phyloP scores from a whole-genome alignment of 495 filamentous ascomycete species.

The Aspergillus ellipticus region DNA sequence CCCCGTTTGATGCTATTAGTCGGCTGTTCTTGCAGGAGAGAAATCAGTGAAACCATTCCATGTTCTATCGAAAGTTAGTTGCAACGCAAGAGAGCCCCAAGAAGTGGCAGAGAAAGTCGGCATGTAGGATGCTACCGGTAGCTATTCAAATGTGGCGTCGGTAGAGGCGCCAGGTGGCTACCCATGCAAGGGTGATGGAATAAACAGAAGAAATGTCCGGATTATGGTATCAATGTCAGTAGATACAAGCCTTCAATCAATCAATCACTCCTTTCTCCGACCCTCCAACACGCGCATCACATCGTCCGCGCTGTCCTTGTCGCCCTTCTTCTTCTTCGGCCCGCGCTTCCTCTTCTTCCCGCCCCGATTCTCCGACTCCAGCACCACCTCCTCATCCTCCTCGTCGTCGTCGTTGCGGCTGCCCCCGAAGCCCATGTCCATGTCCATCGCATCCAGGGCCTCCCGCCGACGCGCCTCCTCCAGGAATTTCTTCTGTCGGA shows the following conservation, averaged over 20 bases:
- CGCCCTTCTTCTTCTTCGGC: conserved; percentile 81
- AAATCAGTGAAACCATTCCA: no score
- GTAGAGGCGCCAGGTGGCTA: no score
- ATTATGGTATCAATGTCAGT: background rate
- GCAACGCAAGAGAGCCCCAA: no score
- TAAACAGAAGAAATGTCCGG: no score
- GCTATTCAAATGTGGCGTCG: no score
- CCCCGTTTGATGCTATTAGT: no score
- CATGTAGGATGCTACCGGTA: no score
- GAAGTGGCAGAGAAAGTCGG: no score
- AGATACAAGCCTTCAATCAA: no score
- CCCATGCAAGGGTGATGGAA: no score
- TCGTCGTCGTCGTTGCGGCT: conserved; percentile 78
- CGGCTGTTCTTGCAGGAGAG: no score
- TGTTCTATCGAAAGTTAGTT: no score
- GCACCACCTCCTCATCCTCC: conserved; percentile 68
- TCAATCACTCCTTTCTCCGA: conserved; percentile 42
- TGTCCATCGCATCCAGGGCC: conserved; percentile 82
- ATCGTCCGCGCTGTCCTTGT: conserved; percentile 76
- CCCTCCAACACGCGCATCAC: conserved; percentile 76
- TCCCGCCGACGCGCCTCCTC: conserved; percentile 52
- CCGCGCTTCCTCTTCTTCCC: conserved; percentile 73
- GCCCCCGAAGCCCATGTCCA: conserved; percentile 91
- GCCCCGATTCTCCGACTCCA: conserved; percentile 53
- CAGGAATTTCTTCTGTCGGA: conserved; percentile 70